Percentiles rank a stretch among this genome's conserved stretches.
These are phyloP conservation scores for Cordyceps javanica DNA, from an alignment of 2,329 filamentous ascomycete species.

Conservation along the genomic window DNA sequence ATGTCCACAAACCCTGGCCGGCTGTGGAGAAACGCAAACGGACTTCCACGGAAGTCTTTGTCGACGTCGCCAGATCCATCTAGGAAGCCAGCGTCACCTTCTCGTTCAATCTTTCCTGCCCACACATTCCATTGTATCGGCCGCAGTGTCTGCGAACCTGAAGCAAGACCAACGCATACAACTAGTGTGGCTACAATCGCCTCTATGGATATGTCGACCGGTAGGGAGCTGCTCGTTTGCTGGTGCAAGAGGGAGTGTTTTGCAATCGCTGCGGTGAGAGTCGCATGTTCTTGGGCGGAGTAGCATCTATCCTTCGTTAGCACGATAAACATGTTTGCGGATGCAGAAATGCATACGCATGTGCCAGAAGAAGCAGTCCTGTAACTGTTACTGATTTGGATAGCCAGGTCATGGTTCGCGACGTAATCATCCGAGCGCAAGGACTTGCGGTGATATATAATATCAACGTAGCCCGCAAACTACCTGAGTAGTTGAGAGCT, in stretches of 20 bases:
- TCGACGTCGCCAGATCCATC: constrained; percentile 58
- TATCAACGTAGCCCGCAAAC: neutral
- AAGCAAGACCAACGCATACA: constrained; percentile 77
- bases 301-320: constrained; percentile 63
- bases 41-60: constrained; percentile 67
- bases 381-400: constrained; percentile 65
- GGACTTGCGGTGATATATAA: neutral
- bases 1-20: constrained; percentile 84
- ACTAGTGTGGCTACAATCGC: constrained; percentile 72
- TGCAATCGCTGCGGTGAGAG: constrained; percentile 55
- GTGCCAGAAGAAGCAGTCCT: constrained; percentile 72
- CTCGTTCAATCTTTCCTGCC: constrained; percentile 77
- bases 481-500: neutral
- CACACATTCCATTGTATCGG: constrained; percentile 80
- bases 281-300: constrained; percentile 87
- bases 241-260: constrained; percentile 37
- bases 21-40: constrained; percentile 72
- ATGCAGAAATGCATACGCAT: constrained; percentile 60
- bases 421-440: neutral
- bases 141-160: constrained; percentile 69
- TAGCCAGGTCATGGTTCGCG: constrained; percentile 57
- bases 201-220: constrained; percentile 82
- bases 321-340: neutral
- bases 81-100: constrained; percentile 57
- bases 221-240: constrained; percentile 48